Base-by-base conservation (phyloP, 805 yeast species). In the Metschnikowia drakensbergensis region DNA sequence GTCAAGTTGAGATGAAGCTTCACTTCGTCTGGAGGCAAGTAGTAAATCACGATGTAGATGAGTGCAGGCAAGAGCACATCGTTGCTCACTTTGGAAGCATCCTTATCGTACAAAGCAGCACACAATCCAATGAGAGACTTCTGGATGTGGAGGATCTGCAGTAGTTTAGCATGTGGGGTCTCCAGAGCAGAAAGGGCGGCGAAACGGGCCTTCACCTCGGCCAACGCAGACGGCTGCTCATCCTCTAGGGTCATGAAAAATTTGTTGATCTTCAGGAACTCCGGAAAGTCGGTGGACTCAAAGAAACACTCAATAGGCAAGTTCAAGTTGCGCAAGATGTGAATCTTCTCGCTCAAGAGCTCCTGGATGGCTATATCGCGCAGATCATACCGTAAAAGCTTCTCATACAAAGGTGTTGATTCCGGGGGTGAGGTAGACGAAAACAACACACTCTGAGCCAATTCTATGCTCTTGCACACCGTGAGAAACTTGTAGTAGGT, bases 51-150 rank as follows among this genome's bases (percentile, higher is more conserved):
- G 37, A 67, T 54, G 50, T 66, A 69, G 26, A 72, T 72, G 49
- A 72, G 59, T 5, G 67, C 59, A 3, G 77, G 77, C 37, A 72
- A 60, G 33, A 72, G 58, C n/a, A 68, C 49, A 48, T 72, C 77
- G 54, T 70, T 72, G 55, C 64, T 69, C 42, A 71, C 51, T 37
- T 51, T 50, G 32, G 54, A 45, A 26, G 47, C 52, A 41, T 62
- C 62, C 37, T 57, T 59, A 27, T 52, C 50, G 43, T 60, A 57
- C 27, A 50, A 33, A 29, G 52, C 49, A 28, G 55, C 53, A 30
- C 54, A 47, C 26, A 59, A 45, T 37, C 46, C 25, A 38, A 69
- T 59, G 28, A 69, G 48, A 30, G 50, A 50, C 50, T 69, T 71
- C 47, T 72, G 76, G 26, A 70, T 56, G 1, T 55, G 52, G 11